Conservation (phyloP, 371 early-diverging fungal species). For the Paraphysoderma sedebokerense region DNA sequence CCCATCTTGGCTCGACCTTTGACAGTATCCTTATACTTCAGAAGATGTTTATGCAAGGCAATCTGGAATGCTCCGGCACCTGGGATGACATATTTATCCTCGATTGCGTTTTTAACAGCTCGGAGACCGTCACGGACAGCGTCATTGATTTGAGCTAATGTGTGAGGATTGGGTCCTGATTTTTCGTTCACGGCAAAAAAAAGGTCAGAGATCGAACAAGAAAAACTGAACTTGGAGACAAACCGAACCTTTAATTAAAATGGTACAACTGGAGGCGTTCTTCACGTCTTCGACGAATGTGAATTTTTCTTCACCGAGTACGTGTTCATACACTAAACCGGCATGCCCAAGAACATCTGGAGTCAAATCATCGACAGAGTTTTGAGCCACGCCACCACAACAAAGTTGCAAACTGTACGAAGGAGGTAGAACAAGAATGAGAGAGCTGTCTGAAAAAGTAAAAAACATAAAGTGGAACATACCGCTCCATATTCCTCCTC, state of each 20-base stretch:
- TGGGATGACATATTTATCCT: slow-evolving; percentile 78
- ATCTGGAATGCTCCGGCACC: slow-evolving; percentile 97
- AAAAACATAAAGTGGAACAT: neutral
- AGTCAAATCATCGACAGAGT: slow-evolving; percentile 90
- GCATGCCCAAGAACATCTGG: slow-evolving; percentile 84
- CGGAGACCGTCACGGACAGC: slow-evolving; percentile 97
- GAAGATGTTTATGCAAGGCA: slow-evolving; percentile 61
- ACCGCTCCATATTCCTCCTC: slow-evolving; percentile 99
- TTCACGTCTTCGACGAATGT: slow-evolving; percentile 98
- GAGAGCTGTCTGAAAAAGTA: too few relatives aligned
- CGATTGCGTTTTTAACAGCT: slow-evolving; percentile 92
- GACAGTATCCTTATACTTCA: slow-evolving; percentile 70
- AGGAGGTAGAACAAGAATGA: too few relatives aligned
- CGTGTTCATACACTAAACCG: slow-evolving; percentile 90
- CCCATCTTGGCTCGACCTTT: slow-evolving; percentile 93
- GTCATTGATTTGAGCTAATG: slow-evolving; percentile 89
- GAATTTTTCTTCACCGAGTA: slow-evolving; percentile 97
- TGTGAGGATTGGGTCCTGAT: slow-evolving; percentile 80
- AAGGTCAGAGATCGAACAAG: neutral
- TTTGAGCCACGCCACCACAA: slow-evolving; percentile 96
- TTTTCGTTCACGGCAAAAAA: neutral
- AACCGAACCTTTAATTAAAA: slow-evolving; percentile 74
- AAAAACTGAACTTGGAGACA: neutral
- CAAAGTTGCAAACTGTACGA: slow-evolving; percentile 62
- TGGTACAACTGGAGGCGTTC: slow-evolving; percentile 85